These are phyloP conservation scores for Populus ilicifolia DNA, from an alignment of 345 rosid species.

Conservation along the genomic window DNA sequence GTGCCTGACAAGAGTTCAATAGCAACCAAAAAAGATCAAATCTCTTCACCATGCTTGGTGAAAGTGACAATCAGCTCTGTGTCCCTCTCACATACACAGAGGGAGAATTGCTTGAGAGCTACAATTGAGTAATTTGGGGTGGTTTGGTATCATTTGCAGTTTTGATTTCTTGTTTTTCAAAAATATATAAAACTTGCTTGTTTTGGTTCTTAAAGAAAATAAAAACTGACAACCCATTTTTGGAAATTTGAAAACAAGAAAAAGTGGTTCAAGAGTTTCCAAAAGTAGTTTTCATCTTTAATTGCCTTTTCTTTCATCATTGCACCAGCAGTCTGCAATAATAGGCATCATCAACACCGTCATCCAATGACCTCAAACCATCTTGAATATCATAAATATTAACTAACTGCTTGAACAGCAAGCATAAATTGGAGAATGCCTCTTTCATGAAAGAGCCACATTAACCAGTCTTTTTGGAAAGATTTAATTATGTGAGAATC, in stretches of 20 bases:
- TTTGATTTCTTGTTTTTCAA: neutral
- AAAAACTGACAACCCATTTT: neutral
- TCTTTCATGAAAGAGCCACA: neutral
- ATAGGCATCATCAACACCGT: neutral
- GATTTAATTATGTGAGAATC: neutral
- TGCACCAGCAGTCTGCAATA: neutral
- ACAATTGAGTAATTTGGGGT: neutral
- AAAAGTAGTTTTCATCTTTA: neutral
- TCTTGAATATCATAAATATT: neutral
- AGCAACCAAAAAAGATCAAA: neutral
- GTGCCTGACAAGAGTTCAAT: neutral
- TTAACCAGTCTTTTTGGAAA: neutral
- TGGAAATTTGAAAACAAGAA: neutral
- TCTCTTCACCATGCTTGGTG: too few species aligned
- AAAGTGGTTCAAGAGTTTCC: neutral
- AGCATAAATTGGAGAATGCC: neutral
- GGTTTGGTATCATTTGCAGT: too few species aligned
- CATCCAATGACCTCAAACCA: neutral
- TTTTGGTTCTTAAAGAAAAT: neutral
- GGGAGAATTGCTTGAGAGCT: neutral
- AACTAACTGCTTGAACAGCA: neutral
- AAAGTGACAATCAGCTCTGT: neutral
- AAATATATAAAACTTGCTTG: neutral
- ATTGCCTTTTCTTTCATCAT: neutral
- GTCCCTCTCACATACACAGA: neutral